phyloP scores from a whole-genome alignment of 106 monocot genomes.

The Acanthochlamys bracteata region DNA sequence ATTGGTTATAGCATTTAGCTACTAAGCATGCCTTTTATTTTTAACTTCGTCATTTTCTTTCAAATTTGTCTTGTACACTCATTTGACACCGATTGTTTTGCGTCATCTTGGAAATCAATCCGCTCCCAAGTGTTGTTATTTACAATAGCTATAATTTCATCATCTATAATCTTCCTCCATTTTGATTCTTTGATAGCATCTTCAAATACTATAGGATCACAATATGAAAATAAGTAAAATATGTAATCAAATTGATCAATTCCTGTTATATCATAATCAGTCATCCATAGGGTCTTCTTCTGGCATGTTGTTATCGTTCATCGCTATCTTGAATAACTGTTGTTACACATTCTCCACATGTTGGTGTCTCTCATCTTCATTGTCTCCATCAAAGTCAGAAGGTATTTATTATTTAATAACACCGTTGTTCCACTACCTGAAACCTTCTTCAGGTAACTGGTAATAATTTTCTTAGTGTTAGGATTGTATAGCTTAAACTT shows the following conservation, averaged over 20 bases:
- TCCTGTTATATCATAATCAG: not conserved
- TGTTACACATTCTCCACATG: not conserved
- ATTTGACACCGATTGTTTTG: slow-evolving; percentile 2
- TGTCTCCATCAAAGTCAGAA: slow-evolving; percentile 4
- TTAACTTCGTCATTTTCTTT: slow-evolving; percentile 1
- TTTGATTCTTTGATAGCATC: no score
- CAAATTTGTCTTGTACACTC: slow-evolving; percentile 9
- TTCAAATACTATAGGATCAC: slow-evolving; percentile 14
- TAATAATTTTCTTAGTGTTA: slow-evolving; percentile 1
- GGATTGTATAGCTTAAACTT: slow-evolving; percentile 10
- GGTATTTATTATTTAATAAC: slow-evolving; percentile 1
- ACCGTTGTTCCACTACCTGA: not conserved
- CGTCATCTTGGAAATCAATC: no score
- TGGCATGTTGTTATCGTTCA: not conserved
- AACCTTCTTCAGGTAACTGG: not conserved
- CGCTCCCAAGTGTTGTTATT: no score
- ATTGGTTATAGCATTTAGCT: no score
- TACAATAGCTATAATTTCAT: no score
- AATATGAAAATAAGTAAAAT: slow-evolving; percentile 25
- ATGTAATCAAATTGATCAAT: slow-evolving; percentile 15
- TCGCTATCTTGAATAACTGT: not conserved
- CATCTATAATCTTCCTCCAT: no score
- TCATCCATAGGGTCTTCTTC: slow-evolving; percentile 25
- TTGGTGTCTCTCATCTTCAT: not conserved
- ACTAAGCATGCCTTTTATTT: slow-evolving; percentile 4